Evolutionary conservation across 2,329 filamentous ascomycete species (phyloP).

Genomic region (Xylaria multiplex): DNA sequence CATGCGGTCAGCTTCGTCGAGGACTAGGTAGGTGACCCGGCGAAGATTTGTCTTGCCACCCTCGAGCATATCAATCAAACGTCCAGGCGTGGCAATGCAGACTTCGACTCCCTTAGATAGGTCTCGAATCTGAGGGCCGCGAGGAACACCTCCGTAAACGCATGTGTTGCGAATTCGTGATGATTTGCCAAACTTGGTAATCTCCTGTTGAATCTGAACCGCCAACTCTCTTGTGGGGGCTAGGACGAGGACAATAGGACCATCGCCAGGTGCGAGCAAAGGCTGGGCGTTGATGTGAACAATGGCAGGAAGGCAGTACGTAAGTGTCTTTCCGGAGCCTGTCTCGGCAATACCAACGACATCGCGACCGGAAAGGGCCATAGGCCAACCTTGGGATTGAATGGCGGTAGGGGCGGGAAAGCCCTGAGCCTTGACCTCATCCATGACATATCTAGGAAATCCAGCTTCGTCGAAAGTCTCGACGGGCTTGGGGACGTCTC

Average conservation of each 20-base stretch:
- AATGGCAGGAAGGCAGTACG: slow-evolving; percentile 96
- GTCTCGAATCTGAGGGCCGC: slow-evolving; percentile 96
- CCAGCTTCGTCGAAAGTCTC: slow-evolving; percentile 98
- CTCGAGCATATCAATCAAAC: slow-evolving; percentile 98
- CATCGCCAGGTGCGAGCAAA: slow-evolving; percentile 91
- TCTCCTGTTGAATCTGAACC: slow-evolving; percentile 98
- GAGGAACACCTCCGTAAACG: slow-evolving; percentile 98
- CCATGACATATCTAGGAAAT: slow-evolving; percentile 97
- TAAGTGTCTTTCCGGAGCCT: slow-evolving; percentile 98
- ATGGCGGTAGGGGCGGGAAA: slow-evolving; percentile 95
- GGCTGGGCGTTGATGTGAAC: slow-evolving; percentile 99
- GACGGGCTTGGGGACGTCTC: slow-evolving; percentile 88
- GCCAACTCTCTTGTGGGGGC: slow-evolving; percentile 97
- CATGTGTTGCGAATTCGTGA: slow-evolving; percentile 98
- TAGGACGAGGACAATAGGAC: slow-evolving; percentile 94
- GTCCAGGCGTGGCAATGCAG: slow-evolving; percentile 96
- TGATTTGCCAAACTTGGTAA: slow-evolving; percentile 98
- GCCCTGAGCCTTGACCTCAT: slow-evolving; percentile 97
- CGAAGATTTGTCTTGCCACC: slow-evolving; percentile 98
- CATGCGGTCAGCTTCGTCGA: slow-evolving; percentile 99
- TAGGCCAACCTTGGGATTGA: slow-evolving; percentile 98
- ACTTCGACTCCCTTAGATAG: slow-evolving; percentile 96
- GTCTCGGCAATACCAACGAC: slow-evolving; percentile 99
- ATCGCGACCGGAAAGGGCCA: slow-evolving; percentile 97
- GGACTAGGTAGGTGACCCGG: slow-evolving; percentile 96